Evolutionary conservation across 2,329 filamentous ascomycete species (phyloP), one percentile per base, ranked within the genome.

Genomic region (Cladosporium cucumerinum): DNA sequence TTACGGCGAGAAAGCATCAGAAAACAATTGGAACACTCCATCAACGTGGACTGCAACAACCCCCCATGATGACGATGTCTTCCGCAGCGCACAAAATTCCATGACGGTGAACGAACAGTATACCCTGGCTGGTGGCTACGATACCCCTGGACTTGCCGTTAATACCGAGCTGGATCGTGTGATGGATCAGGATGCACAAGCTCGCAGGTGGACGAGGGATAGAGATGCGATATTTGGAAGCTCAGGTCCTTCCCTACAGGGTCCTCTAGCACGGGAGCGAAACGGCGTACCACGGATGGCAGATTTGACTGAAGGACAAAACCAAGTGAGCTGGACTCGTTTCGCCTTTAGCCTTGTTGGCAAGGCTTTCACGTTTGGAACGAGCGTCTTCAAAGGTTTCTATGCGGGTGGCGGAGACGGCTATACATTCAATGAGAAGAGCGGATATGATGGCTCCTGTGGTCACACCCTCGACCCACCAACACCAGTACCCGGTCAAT

Each of bases 291-390:
- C 69, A 57, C 68, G 73, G 12, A 61, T 68, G 60, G 63, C 55
- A 21, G 57, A 66, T 7, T 39, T 63, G 16, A 43, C 63, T 10
- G 67, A 68, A 58, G 67, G 67, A 23, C 59, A 66, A 61, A 52
- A 43, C 39, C 46, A 66, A 61, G 64, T 66, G 55, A 69, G 67
- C 61, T 89, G 87, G 88, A 83, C 85, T 32, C 80, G 80, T 21
- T 77, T 85, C 57, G 84, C 89, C 5, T 79, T 91, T 34, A 84
- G 80, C 48, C 82, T 89, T 0, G 82, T 91, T 8, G 90, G 91
- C 21, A 94, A 89, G 72, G 87, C 96, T 0, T 93, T 92, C 85
- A 86, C 93, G 70, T 95, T 97, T 72, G 97, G 93, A 80, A 86
- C 81, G 4, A 80, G 75, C 26, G 86, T 90, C 0, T 96, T 97